Conservation (phyloP, 768 basidiomycete genomes). For the Boletellus ananas region DNA sequence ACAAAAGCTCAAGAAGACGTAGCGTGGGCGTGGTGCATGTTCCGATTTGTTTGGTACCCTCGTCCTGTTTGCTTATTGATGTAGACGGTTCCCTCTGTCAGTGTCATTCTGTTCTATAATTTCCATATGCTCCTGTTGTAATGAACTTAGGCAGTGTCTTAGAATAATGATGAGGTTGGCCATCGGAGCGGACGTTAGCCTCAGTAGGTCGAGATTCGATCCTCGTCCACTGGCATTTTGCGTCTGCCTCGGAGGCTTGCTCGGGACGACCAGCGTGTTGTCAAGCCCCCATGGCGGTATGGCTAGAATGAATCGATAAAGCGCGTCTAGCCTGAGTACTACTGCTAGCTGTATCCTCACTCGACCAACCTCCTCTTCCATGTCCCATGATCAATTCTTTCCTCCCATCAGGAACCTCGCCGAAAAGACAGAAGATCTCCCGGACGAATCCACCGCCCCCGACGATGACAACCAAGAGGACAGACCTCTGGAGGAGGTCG, state of each 20-base stretch:
- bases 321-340: too few species aligned
- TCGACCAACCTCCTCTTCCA: conserved; percentile 4
- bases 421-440: conserved; percentile 38
- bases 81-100: not conserved
- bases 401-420: conserved; percentile 58
- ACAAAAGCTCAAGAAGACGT: conserved; percentile 30
- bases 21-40: not conserved
- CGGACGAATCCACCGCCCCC: conserved; percentile 24
- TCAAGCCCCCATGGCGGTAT: too few species aligned
- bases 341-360: not conserved
- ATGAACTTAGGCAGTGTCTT: conserved; percentile 9
- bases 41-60: not conserved
- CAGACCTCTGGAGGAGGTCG: conserved; percentile 74
- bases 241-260: too few species aligned
- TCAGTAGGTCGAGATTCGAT: too few species aligned
- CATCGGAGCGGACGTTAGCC: too few species aligned
- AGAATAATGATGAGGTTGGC: conserved; percentile 3
- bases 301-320: too few species aligned
- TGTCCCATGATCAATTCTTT: conserved; percentile 40
- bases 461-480: conserved; percentile 37
- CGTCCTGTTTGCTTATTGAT: not conserved
- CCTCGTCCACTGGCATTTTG: too few species aligned
- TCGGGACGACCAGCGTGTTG: too few species aligned
- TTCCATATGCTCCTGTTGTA: conserved; percentile 21
- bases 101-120: not conserved